Evolutionary conservation across 306 rosid species (phyloP).

Genomic region (Medicago truncatula): DNA sequence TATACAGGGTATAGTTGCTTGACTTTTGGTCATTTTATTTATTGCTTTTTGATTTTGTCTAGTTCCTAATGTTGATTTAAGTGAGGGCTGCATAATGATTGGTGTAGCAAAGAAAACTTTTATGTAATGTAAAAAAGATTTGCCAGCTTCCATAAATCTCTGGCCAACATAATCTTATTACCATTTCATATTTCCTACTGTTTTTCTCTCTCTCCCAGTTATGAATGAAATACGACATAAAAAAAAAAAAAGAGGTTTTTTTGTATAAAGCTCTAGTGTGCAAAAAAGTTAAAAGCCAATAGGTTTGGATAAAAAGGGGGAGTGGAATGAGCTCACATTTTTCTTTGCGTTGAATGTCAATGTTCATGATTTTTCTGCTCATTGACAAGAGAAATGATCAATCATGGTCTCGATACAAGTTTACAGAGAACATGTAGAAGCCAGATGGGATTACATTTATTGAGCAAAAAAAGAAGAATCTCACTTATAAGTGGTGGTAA

Average conservation of each 20-base stretch:
- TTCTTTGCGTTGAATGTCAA: not conserved
- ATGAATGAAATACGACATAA: not conserved
- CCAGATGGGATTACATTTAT: not conserved
- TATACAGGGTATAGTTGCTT: slow-evolving; percentile 70
- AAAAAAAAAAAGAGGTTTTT: too few relatives aligned
- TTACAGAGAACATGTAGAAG: not conserved
- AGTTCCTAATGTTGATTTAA: slow-evolving; percentile 42
- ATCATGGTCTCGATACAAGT: not conserved
- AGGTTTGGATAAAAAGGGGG: not conserved
- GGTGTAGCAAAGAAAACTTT: slow-evolving; percentile 44
- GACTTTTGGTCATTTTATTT: slow-evolving; percentile 47
- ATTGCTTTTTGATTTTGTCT: slow-evolving; percentile 49
- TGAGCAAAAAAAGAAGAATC: not conserved
- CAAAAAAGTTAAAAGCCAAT: not conserved
- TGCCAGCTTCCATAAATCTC: slow-evolving; percentile 35
- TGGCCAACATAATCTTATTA: slow-evolving; percentile 19
- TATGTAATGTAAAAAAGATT: slow-evolving; percentile 41
- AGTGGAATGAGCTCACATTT: not conserved
- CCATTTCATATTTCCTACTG: slow-evolving; percentile 17
- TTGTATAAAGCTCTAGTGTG: not conserved
- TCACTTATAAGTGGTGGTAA: not conserved
- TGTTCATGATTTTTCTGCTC: not conserved
- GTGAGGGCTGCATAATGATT: slow-evolving; percentile 48
- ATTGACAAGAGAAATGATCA: not conserved
- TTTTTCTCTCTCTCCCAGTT: not conserved